Evolutionary conservation across 257 asterid genomes (phyloP), one percentile per base, ranked within the genome.

Genomic region (Nicotiana noctiflora): DNA sequence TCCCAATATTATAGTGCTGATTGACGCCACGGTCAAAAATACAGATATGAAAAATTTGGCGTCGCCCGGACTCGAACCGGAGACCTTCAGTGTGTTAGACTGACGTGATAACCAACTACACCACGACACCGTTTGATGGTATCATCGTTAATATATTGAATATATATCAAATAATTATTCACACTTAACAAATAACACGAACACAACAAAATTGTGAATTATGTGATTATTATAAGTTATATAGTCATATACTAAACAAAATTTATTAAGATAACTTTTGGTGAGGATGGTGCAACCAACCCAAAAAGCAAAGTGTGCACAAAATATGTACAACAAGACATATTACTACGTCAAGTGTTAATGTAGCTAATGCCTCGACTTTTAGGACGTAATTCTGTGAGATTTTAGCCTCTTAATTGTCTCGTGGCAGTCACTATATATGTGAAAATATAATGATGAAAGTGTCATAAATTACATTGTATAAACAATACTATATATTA

Each of bases 71-170:
- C 68, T 90, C 88, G 93, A 90, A 89, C 91, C 95, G 93, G 95
- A 90, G 95, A 92, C 97, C 92, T 92, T 90, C 94, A 89, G 97
- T 88, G 95, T 89, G 93, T 92, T 92, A 88, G 93, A 90, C 91
- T 88, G 95, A 90, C 93, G 90, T 90, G 93, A 90, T 92, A 92
- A 90, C 97, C 94, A 92, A 90, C 97, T 92, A 92, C 94, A 92
- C 93, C 93, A 90, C 93, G 93, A 92, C 63, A 89, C 93, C 93
- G 0, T 40, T 5, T 12, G 34, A 8, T 40, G 0, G 11, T 40
- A 1, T 40, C 44, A 25, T 1, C 6, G 6, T 1, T 34, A 34
- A 37, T 4, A 31, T 31, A 0, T 27, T 3, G 0, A 4, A 31
- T 31, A 32, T 4, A 32, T 8, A 2, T 37, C 0, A n/a, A n/a